phyloP scores from a whole-genome alignment of 805 yeast genomes.

The Kregervanrija fluxuum region DNA sequence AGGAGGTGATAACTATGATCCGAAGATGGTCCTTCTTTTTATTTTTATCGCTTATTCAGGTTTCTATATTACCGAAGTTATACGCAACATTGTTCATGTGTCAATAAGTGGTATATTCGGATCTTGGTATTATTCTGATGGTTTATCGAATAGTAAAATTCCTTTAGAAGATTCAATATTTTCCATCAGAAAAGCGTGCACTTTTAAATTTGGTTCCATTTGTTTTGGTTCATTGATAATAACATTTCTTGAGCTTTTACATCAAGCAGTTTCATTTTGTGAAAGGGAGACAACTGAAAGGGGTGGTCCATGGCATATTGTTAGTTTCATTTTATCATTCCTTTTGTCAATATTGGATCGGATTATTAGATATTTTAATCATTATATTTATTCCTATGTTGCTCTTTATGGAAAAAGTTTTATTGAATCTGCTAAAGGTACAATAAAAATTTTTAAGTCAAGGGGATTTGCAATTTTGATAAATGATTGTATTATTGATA shows the following conservation, averaged over 20 bases:
- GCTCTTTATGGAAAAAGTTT: constrained; percentile 83
- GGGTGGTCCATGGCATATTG: not conserved
- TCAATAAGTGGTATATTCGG: constrained; percentile 81
- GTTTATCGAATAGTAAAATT: constrained; percentile 39
- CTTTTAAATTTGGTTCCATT: constrained; percentile 81
- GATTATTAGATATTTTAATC: constrained; percentile 41
- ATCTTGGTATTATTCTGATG: constrained; percentile 70
- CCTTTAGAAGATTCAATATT: constrained; percentile 77
- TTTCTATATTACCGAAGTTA: constrained; percentile 72
- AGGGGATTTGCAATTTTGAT: constrained; percentile 78
- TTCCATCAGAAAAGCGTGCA: constrained; percentile 64
- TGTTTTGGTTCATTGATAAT: constrained; percentile 73
- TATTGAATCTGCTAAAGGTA: constrained; percentile 64
- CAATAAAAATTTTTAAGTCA: constrained; percentile 62
- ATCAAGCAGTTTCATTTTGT: constrained; percentile 20
- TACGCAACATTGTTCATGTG: constrained; percentile 70
- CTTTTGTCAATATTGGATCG: constrained; percentile 26
- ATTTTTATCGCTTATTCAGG: constrained; percentile 78
- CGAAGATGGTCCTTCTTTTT: constrained; percentile 38
- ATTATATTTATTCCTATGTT: constrained; percentile 76
- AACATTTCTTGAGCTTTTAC: constrained; percentile 48
- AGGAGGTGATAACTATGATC: constrained; percentile 5
- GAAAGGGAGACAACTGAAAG: too few relatives aligned
- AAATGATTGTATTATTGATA: constrained; percentile 73
- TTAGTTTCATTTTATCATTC: constrained; percentile 6